These are phyloP conservation scores for Filobasidium wieringae DNA, from an alignment of 768 basidiomycete species.

Conservation along the genomic window DNA sequence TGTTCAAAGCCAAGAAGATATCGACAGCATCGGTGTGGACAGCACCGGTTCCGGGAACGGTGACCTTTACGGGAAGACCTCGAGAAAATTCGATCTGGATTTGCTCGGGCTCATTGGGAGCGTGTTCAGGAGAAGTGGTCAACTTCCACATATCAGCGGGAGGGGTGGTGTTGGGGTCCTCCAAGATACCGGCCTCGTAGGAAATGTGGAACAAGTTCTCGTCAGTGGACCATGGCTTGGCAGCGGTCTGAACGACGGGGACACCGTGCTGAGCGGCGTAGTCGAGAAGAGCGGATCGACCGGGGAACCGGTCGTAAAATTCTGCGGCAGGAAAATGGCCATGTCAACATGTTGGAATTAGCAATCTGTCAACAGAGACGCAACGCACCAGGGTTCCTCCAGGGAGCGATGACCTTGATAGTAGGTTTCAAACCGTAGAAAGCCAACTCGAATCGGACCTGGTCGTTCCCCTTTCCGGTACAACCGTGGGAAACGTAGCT, in stretches of 20 bases:
- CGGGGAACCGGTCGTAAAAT: constrained; percentile 95
- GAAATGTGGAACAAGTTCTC: constrained; percentile 99
- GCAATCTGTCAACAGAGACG: too few species aligned
- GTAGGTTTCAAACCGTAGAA: constrained; percentile 98
- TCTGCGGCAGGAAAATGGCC: constrained; percentile 42
- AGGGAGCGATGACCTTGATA: constrained; percentile 97
- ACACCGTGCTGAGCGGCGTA: constrained; percentile 80
- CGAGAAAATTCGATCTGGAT: constrained; percentile 73
- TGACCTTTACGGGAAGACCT: constrained; percentile 78
- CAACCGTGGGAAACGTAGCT: constrained; percentile 97
- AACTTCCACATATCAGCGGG: constrained; percentile 99
- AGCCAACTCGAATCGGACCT: constrained; percentile 96
- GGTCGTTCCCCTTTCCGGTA: constrained; percentile 99
- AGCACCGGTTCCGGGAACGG: constrained; percentile 44
- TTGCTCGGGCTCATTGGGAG: constrained; percentile 64
- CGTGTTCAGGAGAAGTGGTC: constrained; percentile 66
- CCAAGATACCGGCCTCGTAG: constrained; percentile 97
- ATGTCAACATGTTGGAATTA: not conserved
- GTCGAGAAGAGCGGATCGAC: constrained; percentile 79
- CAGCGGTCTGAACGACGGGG: constrained; percentile 84
- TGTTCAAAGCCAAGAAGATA: constrained; percentile 81
- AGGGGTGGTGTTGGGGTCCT: constrained; percentile 88
- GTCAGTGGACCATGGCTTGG: constrained; percentile 99
- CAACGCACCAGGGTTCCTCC: constrained; percentile 76
- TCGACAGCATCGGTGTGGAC: constrained; percentile 84